These are phyloP conservation scores for Mortierella sp. DNA, from an alignment of 371 early-diverging fungal species.

Conservation along the genomic window DNA sequence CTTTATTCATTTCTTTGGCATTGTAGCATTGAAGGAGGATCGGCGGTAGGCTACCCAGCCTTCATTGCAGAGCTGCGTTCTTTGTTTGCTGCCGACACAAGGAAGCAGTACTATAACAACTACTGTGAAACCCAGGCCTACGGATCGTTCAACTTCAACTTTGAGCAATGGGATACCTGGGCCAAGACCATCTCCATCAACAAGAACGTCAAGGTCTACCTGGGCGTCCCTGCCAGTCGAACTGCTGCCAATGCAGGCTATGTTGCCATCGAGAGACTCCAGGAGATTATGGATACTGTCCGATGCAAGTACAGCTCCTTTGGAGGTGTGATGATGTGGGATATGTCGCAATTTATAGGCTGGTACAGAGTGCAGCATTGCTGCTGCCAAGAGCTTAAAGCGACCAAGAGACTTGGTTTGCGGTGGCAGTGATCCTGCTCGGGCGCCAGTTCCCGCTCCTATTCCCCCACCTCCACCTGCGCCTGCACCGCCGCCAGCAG, in stretches of 20 bases:
- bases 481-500: not conserved
- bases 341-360: constrained; percentile 45
- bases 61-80: constrained; percentile 67
- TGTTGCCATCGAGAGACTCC: constrained; percentile 56
- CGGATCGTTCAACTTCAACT: constrained; percentile 72
- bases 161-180: constrained; percentile 77
- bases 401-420: constrained; percentile 21
- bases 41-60: constrained; percentile 40
- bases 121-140: constrained; percentile 68
- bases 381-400: constrained; percentile 33
- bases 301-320: constrained; percentile 62
- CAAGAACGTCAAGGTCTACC: constrained; percentile 69
- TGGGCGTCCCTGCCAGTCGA: constrained; percentile 73
- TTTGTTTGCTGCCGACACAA: constrained; percentile 55
- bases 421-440: not conserved
- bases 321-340: constrained; percentile 82
- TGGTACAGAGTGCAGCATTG: constrained; percentile 18
- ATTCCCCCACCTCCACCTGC: not conserved
- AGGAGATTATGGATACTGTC: constrained; percentile 56
- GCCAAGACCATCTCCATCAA: constrained; percentile 70
- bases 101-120: constrained; percentile 81
- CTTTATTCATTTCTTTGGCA: not conserved
- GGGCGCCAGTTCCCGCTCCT: not conserved
- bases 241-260: constrained; percentile 77
- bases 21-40: constrained; percentile 41